phyloP scores from a whole-genome alignment of 2,329 filamentous ascomycete species.

The Phyllosticta paracitricarpa region DNA sequence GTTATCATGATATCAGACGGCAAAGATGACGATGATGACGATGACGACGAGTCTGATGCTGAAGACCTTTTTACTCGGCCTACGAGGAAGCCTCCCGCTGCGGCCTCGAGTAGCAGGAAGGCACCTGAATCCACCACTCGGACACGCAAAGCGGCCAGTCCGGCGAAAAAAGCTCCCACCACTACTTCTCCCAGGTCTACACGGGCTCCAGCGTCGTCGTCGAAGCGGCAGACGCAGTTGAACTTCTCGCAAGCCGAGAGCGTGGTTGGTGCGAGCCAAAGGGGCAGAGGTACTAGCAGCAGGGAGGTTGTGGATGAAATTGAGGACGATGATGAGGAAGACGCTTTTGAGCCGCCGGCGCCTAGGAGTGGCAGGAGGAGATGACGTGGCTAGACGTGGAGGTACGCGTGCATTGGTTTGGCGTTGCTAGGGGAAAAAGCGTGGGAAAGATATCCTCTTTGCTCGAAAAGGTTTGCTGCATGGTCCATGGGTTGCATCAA shows the following conservation, averaged over 20 bases:
- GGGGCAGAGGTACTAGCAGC: constrained; percentile 15
- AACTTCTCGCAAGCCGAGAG: constrained; percentile 32
- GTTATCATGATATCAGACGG: constrained; percentile 34
- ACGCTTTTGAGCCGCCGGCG: constrained; percentile 29
- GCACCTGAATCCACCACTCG: constrained; percentile 14
- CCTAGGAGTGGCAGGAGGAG: constrained; percentile 17
- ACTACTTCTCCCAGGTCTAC: constrained; percentile 12
- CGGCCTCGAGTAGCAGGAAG: constrained; percentile 17
- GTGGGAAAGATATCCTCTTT: neutral
- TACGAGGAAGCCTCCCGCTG: constrained; percentile 14
- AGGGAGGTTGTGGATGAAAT: constrained; percentile 24
- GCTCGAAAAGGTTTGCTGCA: neutral
- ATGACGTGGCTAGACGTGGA: neutral
- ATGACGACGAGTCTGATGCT: constrained; percentile 21
- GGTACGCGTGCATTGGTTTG: neutral
- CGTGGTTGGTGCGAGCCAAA: constrained; percentile 21
- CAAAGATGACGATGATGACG: constrained; percentile 41
- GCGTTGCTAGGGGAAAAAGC: neutral
- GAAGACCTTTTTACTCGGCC: constrained; percentile 26
- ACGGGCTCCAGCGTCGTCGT: constrained; percentile 16
- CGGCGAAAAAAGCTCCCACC: constrained; percentile 16
- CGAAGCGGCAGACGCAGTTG: constrained; percentile 30
- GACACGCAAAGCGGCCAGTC: constrained; percentile 20
- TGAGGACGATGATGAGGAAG: constrained; percentile 27
- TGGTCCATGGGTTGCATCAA: neutral